phyloP scores from a whole-genome alignment of 257 asterid species.

The Solanum tarapatanum region DNA sequence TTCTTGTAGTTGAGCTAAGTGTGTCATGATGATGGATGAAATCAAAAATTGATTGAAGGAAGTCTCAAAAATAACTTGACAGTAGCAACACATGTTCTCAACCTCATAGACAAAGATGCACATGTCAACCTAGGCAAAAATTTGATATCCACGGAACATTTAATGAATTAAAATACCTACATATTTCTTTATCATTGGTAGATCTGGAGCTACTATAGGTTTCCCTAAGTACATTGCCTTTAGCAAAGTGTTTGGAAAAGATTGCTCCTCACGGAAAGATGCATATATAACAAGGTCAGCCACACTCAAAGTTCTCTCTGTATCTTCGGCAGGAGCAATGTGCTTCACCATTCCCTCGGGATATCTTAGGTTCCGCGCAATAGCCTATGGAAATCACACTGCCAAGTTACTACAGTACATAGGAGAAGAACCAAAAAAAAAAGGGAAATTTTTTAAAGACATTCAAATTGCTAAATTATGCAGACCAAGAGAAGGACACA shows the following conservation, averaged over 20 bases:
- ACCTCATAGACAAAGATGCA: neutral
- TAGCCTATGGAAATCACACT: constrained; percentile 32
- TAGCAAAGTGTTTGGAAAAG: constrained; percentile 66
- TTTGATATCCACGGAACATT: neutral
- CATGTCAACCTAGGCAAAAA: neutral
- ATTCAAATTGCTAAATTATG: neutral
- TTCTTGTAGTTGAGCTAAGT: neutral
- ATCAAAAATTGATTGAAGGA: neutral
- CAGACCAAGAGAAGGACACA: neutral
- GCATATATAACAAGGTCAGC: constrained; percentile 81
- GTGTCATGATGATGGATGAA: neutral
- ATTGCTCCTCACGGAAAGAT: constrained; percentile 64
- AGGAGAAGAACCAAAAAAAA: neutral
- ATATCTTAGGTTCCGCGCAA: constrained; percentile 57
- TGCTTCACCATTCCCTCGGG: constrained; percentile 62
- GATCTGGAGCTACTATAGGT: constrained; percentile 77
- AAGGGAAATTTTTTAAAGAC: neutral
- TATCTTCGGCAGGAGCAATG: constrained; percentile 29
- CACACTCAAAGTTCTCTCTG: constrained; percentile 28
- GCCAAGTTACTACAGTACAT: neutral
- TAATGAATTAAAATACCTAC: constrained; percentile 34
- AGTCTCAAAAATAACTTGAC: neutral
- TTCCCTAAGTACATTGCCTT: constrained; percentile 83
- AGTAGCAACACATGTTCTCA: neutral
- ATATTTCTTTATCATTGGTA: constrained; percentile 54